Percentiles rank a stretch among this genome's conserved stretches.
Conservation (phyloP, 1,139 yeast species). For the Geotrichum klebahnii region DNA sequence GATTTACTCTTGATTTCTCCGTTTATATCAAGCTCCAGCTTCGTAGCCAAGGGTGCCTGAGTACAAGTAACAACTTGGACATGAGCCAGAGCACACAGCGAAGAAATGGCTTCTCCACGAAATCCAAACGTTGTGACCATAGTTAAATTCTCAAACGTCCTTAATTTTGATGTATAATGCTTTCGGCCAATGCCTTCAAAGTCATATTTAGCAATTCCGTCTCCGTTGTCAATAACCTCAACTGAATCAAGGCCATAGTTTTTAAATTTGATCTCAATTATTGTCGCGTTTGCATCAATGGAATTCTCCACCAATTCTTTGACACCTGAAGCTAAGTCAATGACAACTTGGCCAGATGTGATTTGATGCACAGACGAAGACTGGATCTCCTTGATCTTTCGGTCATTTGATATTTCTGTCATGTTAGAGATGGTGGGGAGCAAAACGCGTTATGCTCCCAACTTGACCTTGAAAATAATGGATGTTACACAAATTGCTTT, state of each 20-base stretch:
- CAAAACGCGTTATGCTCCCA: no score
- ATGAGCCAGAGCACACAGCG: constrained; percentile 42
- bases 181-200: constrained; percentile 60
- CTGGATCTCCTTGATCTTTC: constrained; percentile 40
- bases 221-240: constrained; percentile 73
- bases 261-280: constrained; percentile 60
- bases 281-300: constrained; percentile 68
- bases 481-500: no score
- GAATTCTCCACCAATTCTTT: constrained; percentile 87
- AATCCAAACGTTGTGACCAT: constrained; percentile 42
- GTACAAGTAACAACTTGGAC: constrained; percentile 55
- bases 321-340: constrained; percentile 68
- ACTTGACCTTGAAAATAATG: no score
- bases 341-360: constrained; percentile 90
- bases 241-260: constrained; percentile 74
- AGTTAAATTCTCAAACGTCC: constrained; percentile 53
- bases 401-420: neutral
- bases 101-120: constrained; percentile 39
- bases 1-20: constrained; percentile 49
- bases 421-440: no score
- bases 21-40: constrained; percentile 48
- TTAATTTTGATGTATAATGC: constrained; percentile 77
- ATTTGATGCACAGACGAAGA: constrained; percentile 58
- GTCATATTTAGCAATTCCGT: constrained; percentile 61
- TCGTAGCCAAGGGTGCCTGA: constrained; percentile 54